Percentiles rank a stretch among this genome's conserved stretches.
phyloP scores from a whole-genome alignment of 495 filamentous ascomycete species.

The Collariella sp. region DNA sequence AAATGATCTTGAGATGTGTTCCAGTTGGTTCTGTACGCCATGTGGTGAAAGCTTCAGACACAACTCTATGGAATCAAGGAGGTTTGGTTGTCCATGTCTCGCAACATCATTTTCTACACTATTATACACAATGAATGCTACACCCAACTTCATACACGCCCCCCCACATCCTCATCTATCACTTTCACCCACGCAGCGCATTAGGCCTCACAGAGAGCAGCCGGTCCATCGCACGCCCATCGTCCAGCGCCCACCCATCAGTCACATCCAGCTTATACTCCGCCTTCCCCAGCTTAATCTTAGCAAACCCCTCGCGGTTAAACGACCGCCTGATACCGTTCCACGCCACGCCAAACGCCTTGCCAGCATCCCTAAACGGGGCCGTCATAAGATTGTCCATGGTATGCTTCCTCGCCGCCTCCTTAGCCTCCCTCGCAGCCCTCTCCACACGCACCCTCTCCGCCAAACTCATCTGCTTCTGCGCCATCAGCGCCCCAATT shows the following conservation, averaged over 20 bases:
- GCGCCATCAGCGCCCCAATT: not conserved
- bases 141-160: no score
- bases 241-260: slow-evolving; percentile 43
- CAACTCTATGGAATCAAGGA: no score
- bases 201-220: slow-evolving; percentile 34
- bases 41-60: no score
- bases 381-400: slow-evolving; percentile 40
- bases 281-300: slow-evolving; percentile 27
- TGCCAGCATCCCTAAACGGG: slow-evolving; percentile 39
- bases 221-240: slow-evolving; percentile 43
- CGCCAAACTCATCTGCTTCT: slow-evolving; percentile 12
- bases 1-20: no score
- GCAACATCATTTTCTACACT: no score
- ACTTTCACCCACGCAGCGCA: no score
- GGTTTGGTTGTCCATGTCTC: no score
- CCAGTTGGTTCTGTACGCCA: no score
- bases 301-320: slow-evolving; percentile 41
- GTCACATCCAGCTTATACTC: slow-evolving; percentile 44
- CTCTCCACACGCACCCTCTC: slow-evolving; percentile 19
- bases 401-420: slow-evolving; percentile 34
- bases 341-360: slow-evolving; percentile 25
- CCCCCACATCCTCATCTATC: not conserved
- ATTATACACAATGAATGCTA: no score
- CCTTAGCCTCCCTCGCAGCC: slow-evolving; percentile 23
- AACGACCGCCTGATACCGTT: slow-evolving; percentile 31